Conservation (phyloP, 1,284 basidiomycete genomes). For the Golubevia pallescens region DNA sequence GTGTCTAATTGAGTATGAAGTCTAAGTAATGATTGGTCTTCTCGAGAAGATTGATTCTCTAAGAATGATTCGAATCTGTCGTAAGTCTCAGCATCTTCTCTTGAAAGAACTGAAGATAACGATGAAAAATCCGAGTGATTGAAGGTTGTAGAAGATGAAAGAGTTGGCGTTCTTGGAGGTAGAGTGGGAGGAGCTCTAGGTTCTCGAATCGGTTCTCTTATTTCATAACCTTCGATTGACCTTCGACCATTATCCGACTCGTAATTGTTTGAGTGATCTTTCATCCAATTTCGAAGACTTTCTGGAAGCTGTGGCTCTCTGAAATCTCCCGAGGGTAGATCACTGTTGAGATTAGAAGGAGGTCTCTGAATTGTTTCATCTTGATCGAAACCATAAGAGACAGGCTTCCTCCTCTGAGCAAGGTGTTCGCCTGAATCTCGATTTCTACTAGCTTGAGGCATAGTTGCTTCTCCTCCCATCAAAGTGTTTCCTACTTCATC, state of each 20-base stretch:
- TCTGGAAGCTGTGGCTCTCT: too few species aligned
- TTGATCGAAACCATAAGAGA: neutral
- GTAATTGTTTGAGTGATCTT: too few species aligned
- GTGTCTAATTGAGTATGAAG: constrained; percentile 49
- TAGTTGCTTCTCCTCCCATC: neutral
- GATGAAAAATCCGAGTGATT: neutral
- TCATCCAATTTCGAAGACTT: too few species aligned
- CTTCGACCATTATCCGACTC: too few species aligned
- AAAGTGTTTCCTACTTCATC: constrained; percentile 15
- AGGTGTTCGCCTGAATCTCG: constrained; percentile 13
- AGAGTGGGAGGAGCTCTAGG: too few species aligned
- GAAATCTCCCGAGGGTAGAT: too few species aligned
- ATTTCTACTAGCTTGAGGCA: neutral
- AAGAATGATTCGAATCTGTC: constrained; percentile 49
- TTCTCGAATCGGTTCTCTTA: too few species aligned
- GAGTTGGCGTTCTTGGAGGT: too few species aligned
- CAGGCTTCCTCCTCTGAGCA: neutral
- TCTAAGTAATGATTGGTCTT: constrained; percentile 47
- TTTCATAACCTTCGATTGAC: too few species aligned
- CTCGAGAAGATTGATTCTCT: constrained; percentile 23
- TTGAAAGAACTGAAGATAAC: neutral
- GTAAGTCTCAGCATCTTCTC: constrained; percentile 15
- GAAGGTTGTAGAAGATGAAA: neutral
- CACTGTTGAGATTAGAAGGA: neutral
- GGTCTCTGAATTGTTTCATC: neutral